phyloP scores from a whole-genome alignment of 2,329 filamentous ascomycete genomes.

The Phoma sp. region DNA sequence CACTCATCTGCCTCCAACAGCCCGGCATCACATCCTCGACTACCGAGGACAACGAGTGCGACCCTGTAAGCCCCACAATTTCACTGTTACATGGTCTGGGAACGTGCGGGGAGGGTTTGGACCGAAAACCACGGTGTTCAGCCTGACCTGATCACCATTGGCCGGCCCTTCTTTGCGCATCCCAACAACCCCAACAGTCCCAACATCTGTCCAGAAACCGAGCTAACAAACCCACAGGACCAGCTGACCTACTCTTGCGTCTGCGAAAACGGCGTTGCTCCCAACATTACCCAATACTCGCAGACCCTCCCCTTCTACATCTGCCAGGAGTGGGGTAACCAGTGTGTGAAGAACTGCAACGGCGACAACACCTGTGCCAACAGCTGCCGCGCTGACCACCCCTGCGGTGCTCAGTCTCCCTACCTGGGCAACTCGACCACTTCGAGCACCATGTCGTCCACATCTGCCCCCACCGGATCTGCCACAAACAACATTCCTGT shows the following conservation, averaged over 20 bases:
- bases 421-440: conserved; percentile 63
- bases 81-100: neutral
- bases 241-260: conserved; percentile 73
- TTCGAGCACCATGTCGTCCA: conserved; percentile 54
- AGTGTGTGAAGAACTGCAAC: conserved; percentile 68
- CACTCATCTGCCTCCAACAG: conserved; percentile 73
- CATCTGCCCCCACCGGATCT: conserved; percentile 46
- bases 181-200: conserved; percentile 14
- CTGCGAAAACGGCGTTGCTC: conserved; percentile 69
- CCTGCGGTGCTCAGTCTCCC: conserved; percentile 74
- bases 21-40: conserved; percentile 51
- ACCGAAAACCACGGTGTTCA: neutral
- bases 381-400: conserved; percentile 61
- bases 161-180: neutral
- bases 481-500: conserved; percentile 36
- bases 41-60: conserved; percentile 69
- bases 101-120: neutral
- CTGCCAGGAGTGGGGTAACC: conserved; percentile 73
- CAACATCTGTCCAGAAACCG: neutral
- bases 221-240: conserved; percentile 31
- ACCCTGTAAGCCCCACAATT: conserved; percentile 58
- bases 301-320: conserved; percentile 79
- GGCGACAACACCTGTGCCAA: conserved; percentile 61
- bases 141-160: neutral
- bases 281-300: conserved; percentile 78